Base-by-base conservation (phyloP, 1,284 basidiomycete species). In the Ganoderma leucocontextum region DNA sequence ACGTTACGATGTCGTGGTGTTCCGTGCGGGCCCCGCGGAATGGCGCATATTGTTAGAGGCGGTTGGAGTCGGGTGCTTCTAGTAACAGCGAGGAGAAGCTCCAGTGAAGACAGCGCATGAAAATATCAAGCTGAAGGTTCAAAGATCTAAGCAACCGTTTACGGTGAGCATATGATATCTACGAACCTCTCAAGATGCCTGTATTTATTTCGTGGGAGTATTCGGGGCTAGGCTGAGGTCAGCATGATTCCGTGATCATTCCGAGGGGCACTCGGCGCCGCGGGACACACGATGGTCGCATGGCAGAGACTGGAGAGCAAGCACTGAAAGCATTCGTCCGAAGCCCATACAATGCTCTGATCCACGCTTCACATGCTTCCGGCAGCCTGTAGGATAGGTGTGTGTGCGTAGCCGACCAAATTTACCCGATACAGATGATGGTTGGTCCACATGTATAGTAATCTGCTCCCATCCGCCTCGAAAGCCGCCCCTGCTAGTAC, bases 191-290 rank as follows among this genome's bases (percentile, higher is more conserved):
- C n/a, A 17, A 42, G 15, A 17, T 42, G 2, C 15, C 10, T 9
- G 42, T 8, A 44, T 44, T 44, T 19, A 44, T 44, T n/a, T 44
- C 42, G 42, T 44, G 42, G 42, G 42, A 44, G 42, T 44, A 44
- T 19, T 44, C 42, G 42, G 42, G 42, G 42, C 4, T n/a, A 44
- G 6, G 42, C 42, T 44, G 12, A 44, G 12, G 42, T 44, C 42
- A 44, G 42, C 42, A 44, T 44, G 19, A 44, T 44, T 44, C 42
- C 42, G 42, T 44, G 19, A 22, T 69, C 68, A 64, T 65, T 65
- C 66, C 68, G 68, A 55, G 29, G n/a, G 12, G 29, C 59, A 22
- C 6, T 12, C 13, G 33, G 57, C 57, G 2, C n/a, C n/a, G n/a
- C n/a, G n/a, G n/a, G n/a, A n/a, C n/a, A n/a, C 33, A 22, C 36